A percentile compares a stretch with the other conserved stretches of the same genome.
Evolutionary conservation across 1,284 basidiomycete genomes (phyloP).

Genomic region (Naganishia liquefaciens): DNA sequence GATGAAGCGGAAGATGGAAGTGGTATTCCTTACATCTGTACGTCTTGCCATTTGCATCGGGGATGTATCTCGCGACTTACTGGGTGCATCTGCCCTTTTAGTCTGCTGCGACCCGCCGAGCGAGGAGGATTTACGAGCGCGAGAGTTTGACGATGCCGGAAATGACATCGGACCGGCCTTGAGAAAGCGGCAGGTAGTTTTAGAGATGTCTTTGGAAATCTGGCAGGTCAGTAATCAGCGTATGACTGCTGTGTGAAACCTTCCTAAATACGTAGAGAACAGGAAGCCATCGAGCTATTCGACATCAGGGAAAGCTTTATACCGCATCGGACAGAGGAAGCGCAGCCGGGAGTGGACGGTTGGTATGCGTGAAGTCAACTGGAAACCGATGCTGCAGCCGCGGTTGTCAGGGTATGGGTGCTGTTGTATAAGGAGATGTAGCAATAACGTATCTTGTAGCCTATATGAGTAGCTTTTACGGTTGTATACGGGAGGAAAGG

Average conservation of each 20-base stretch:
- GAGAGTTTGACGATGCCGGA: constrained; percentile 42
- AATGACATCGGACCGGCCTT: constrained; percentile 36
- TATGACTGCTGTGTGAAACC: background rate
- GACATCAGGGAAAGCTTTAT: constrained; percentile 54
- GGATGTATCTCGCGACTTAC: background rate
- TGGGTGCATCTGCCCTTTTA: background rate
- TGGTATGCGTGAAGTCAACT: background rate
- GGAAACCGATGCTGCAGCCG: background rate
- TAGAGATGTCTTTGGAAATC: constrained; percentile 56
- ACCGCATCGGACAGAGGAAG: constrained; percentile 43
- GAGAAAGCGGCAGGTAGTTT: constrained; percentile 56
- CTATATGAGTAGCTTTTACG: background rate
- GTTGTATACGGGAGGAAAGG: constrained; percentile 17
- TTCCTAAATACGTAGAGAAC: background rate
- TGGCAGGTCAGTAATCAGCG: constrained; percentile 47
- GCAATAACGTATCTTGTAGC: constrained; percentile 8
- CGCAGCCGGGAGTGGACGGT: background rate
- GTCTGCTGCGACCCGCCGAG: constrained; percentile 4
- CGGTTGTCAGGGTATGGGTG: too few relatives aligned
- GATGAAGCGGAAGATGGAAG: constrained; percentile 42
- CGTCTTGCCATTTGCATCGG: constrained; percentile 33
- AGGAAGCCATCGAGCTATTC: constrained; percentile 55
- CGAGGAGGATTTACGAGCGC: constrained; percentile 33
- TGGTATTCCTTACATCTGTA: constrained; percentile 55
- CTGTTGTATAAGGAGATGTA: constrained; percentile 14